Evolutionary conservation across 331 rosid species (phyloP).

Genomic region (Pyrus hybrid): DNA sequence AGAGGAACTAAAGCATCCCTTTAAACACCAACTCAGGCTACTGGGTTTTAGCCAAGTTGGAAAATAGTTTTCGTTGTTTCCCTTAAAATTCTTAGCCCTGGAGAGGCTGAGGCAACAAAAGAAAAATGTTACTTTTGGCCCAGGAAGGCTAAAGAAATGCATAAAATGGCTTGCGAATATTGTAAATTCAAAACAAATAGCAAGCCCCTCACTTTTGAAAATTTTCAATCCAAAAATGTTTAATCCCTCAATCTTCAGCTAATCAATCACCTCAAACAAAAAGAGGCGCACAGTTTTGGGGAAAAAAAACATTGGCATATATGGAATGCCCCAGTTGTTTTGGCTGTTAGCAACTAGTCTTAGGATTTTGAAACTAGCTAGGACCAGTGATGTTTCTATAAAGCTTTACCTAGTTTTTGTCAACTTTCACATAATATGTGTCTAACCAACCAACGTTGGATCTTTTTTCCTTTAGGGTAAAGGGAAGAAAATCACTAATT

Average conservation of each 20-base stretch:
- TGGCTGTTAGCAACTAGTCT: conserved; percentile 47
- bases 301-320: conserved; percentile 34
- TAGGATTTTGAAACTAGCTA: conserved; percentile 27
- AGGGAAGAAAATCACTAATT: conserved; percentile 33
- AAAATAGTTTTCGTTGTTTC: not conserved
- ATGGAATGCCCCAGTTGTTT: conserved; percentile 64
- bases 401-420: conserved; percentile 14
- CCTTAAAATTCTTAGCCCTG: conserved; percentile 31
- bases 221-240: conserved; percentile 17
- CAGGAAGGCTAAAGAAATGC: conserved; percentile 36
- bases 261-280: conserved; percentile 27
- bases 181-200: conserved; percentile 47
- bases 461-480: conserved; percentile 51
- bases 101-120: conserved; percentile 35
- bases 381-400: conserved; percentile 22
- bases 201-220: conserved; percentile 24
- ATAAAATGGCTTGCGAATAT: conserved; percentile 34
- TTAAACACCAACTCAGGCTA: conserved; percentile 46
- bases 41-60: conserved; percentile 55
- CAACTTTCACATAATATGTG: conserved; percentile 29
- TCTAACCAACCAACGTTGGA: conserved; percentile 22
- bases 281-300: conserved; percentile 30
- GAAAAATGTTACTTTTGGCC: conserved; percentile 32
- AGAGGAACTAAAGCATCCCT: conserved; percentile 14
- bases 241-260: conserved; percentile 41